Base-by-base conservation (phyloP, 257 asterid genomes). In the Penstemon newberryi region DNA sequence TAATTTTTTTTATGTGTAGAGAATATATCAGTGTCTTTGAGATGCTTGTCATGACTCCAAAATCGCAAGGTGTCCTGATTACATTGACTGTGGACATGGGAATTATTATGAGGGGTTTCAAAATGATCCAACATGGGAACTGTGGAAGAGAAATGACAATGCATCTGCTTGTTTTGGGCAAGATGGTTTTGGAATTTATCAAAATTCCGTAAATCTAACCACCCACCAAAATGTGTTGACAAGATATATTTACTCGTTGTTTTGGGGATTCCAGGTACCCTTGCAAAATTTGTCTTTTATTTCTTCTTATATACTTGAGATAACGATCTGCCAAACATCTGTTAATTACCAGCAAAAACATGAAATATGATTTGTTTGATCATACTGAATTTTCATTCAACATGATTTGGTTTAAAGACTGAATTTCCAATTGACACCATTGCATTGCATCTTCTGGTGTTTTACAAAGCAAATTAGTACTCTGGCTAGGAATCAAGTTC, bases 401-500 rank as follows among this genome's bases (percentile, higher is more conserved):
- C 33, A 25, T 25, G 40, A 19, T 3, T 19, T 8, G 5, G 60
- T 7, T 11, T 25, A 6, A n/a, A 25, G 33, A 25, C 1, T 25
- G 33, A 25, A 25, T 25, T 19, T 8, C 2, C 40, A 19, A 50
- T 56, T 70, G 70, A 75, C 76, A 7, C n/a, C 7, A 5, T 54
- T 41, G 63, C 7, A 5, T 54, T 41, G 63, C 54, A 66, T 71
- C 43, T 51, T 38, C 58, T 78, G 65, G 15, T 73, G 40, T 47
- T 60, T 64, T 66, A 4, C 25, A 62, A 56, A 88, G 96, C 96
- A 91, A 91, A 83, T 88, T 63, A 88, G 97, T 72, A 91, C 95
- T 4, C 81, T 91, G 56, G 97, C 97, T 52, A 96, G 95, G 75
- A 91, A 91, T 78, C 97, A 74, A 80, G 77, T 69, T 56, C 97